Percentiles rank a stretch among this genome's conserved stretches.
Evolutionary conservation across 768 basidiomycete species (phyloP).

Genomic region (Lentinula edodes): DNA sequence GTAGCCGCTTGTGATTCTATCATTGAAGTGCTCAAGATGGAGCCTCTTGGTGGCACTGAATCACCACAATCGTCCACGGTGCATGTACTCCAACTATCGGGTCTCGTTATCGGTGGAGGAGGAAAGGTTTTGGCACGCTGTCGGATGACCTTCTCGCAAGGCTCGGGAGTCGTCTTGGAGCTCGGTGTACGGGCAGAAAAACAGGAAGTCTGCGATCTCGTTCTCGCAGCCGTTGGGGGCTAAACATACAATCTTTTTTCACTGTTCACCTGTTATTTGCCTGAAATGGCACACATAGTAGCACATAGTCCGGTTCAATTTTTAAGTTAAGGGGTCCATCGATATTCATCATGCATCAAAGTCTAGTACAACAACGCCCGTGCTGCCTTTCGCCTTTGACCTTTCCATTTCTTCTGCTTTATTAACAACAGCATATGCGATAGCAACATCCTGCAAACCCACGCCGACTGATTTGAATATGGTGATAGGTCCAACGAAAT

Average conservation of each 20-base stretch:
- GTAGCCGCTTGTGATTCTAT: constrained; percentile 94
- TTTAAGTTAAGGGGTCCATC: too few relatives aligned
- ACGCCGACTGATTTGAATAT: constrained; percentile 89
- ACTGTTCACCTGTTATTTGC: background rate
- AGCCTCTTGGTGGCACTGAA: constrained; percentile 90
- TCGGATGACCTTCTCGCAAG: constrained; percentile 91
- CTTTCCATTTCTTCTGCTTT: constrained; percentile 46
- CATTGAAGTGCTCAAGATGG: constrained; percentile 95
- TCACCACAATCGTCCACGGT: constrained; percentile 75
- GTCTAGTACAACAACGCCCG: constrained; percentile 43
- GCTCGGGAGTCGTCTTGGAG: constrained; percentile 90
- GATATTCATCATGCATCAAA: constrained; percentile 31
- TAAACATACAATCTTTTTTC: constrained; percentile 18
- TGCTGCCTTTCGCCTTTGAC: background rate
- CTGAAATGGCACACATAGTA: background rate
- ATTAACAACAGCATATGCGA: constrained; percentile 62
- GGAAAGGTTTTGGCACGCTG: constrained; percentile 94
- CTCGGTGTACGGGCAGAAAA: constrained; percentile 88
- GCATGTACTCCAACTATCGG: constrained; percentile 92
- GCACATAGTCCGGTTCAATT: too few relatives aligned
- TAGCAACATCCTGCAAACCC: constrained; percentile 83
- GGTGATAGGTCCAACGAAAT: constrained; percentile 45
- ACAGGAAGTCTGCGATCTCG: constrained; percentile 78
- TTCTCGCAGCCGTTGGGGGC: constrained; percentile 84
- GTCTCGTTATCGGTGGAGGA: constrained; percentile 84